These are phyloP conservation scores for Plasmodium knowlesi DNA, from an alignment of 169 alveolate genomes.

Conservation along the genomic window DNA sequence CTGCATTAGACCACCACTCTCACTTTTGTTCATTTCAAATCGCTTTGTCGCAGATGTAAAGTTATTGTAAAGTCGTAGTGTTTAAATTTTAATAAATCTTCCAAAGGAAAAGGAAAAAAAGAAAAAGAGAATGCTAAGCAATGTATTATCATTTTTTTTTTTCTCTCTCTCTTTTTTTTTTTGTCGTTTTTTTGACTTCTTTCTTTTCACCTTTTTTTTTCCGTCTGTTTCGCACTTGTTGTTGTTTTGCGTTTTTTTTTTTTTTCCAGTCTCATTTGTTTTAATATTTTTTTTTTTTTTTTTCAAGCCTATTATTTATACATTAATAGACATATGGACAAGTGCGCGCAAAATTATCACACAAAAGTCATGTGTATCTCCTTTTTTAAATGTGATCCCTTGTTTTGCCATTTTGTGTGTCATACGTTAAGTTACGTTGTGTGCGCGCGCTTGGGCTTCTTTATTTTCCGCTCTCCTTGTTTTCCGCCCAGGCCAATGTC, in stretches of 20 bases:
- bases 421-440: neutral
- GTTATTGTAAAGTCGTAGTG: conserved; percentile 21
- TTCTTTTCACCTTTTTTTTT: neutral
- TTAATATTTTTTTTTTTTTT: conserved; percentile 1
- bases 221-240: neutral
- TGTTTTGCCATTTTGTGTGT: neutral
- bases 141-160: conserved; percentile 7
- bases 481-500: neutral
- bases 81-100: conserved; percentile 23
- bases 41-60: conserved; percentile 57
- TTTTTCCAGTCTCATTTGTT: conserved; percentile 20
- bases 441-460: neutral
- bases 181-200: conserved; percentile 2
- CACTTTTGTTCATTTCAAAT: conserved; percentile 10
- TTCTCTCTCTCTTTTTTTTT: neutral
- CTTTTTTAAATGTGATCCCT: neutral
- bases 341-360: neutral
- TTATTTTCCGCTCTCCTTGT: neutral
- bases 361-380: neutral
- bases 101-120: conserved; percentile 27
- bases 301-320: neutral
- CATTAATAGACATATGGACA: neutral
- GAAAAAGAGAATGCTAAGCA: neutral
- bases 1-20: neutral
- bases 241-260: conserved; percentile 4